Conservation (phyloP, 1,284 basidiomycete species). For the Microbotryum intermedium region DNA sequence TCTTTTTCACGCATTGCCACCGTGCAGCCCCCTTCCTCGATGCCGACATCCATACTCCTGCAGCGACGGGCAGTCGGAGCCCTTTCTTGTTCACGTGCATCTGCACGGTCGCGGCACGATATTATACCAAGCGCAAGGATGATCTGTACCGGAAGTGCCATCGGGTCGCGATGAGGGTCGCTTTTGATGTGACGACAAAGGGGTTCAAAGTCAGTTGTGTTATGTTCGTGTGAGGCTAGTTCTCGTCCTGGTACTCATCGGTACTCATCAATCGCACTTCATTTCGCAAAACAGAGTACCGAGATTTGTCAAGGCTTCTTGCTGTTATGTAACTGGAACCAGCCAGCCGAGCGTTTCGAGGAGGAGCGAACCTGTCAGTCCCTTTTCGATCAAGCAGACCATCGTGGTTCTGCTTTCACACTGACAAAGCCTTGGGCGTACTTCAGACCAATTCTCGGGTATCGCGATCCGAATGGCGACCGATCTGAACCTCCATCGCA, state of each 20-base stretch:
- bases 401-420: not conserved
- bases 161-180: constrained; percentile 79
- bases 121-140: constrained; percentile 68
- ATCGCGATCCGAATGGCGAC: constrained; percentile 71
- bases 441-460: constrained; percentile 35
- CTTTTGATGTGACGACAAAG: constrained; percentile 60
- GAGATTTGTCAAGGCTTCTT: constrained; percentile 50
- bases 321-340: constrained; percentile 40
- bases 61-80: constrained; percentile 79
- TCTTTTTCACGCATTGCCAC: constrained; percentile 51
- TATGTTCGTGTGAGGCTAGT: not conserved
- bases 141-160: constrained; percentile 70
- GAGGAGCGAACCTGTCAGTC: constrained; percentile 93
- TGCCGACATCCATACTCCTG: constrained; percentile 78
- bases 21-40: constrained; percentile 57
- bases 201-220: constrained; percentile 7
- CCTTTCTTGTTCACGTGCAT: constrained; percentile 86
- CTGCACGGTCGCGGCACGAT: constrained; percentile 86
- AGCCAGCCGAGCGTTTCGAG: constrained; percentile 60
- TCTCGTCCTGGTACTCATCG: constrained; percentile 58
- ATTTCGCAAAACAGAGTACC: constrained; percentile 70
- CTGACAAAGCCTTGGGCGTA: constrained; percentile 6
- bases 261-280: no score
- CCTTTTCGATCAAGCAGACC: constrained; percentile 39
- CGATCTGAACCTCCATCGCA: constrained; percentile 78